These are phyloP conservation scores for Cucumis melo DNA, from an alignment of 306 rosid species.

Conservation along the genomic window DNA sequence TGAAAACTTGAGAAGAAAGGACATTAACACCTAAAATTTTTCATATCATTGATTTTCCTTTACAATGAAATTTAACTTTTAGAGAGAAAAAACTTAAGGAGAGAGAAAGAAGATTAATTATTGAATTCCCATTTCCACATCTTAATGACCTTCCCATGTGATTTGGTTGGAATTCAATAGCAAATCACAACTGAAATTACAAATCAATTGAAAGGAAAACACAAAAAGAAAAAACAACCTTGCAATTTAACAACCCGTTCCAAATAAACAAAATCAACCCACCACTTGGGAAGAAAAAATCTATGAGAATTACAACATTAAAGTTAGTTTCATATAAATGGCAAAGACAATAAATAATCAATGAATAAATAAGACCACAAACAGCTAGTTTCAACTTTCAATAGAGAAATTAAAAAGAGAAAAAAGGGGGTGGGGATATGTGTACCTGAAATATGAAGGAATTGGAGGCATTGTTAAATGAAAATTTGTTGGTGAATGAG, in stretches of 20 bases:
- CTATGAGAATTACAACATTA: neutral
- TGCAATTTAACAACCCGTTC: neutral
- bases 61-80: neutral
- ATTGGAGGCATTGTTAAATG: neutral
- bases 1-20: neutral
- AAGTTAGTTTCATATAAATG: neutral
- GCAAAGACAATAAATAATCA: neutral
- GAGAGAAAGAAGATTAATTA: neutral
- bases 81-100: neutral
- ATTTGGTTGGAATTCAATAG: neutral
- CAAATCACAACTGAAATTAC: neutral
- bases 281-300: neutral
- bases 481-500: conserved; percentile 55
- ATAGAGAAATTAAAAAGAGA: neutral
- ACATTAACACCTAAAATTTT: neutral
- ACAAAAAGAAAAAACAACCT: neutral
- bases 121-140: neutral
- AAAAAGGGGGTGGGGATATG: neutral
- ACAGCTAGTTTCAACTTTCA: no score
- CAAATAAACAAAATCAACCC: neutral
- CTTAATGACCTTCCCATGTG: neutral
- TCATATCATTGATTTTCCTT: neutral
- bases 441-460: conserved; percentile 2
- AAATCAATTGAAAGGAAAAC: neutral
- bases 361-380: no score